phyloP scores from a whole-genome alignment of 148 eudicot species.

The Bassia scoparia region DNA sequence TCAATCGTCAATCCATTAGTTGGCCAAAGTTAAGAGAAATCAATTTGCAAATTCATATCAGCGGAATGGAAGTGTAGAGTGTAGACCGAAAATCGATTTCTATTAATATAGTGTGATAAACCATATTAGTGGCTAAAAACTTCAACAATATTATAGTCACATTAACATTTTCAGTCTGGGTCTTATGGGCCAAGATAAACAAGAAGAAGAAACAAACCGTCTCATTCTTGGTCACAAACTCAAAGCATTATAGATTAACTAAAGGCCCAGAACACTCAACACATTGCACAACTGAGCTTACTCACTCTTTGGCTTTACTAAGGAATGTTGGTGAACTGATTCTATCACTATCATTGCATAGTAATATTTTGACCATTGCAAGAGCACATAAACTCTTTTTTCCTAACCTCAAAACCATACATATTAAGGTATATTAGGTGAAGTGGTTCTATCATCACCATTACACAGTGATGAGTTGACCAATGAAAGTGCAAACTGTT shows the following conservation, averaged over 20 bases:
- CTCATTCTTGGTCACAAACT: neutral
- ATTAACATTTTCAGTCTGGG: neutral
- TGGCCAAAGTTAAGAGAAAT: neutral
- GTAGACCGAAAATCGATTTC: neutral
- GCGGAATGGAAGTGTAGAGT: neutral
- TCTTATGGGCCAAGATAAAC: neutral
- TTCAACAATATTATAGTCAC: neutral
- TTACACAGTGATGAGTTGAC: neutral
- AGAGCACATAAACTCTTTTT: neutral
- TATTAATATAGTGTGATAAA: neutral
- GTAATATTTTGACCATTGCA: too few species aligned
- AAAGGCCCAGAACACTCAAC: neutral
- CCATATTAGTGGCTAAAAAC: neutral
- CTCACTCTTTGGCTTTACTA: neutral
- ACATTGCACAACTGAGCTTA: conserved; percentile 1
- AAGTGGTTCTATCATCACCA: neutral
- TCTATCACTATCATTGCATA: too few species aligned
- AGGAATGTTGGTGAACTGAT: too few species aligned
- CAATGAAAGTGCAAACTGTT: neutral
- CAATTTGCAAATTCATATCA: neutral
- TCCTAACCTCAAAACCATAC: neutral
- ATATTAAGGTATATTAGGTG: neutral
- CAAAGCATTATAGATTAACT: neutral
- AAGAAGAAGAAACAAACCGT: neutral
- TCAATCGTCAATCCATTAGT: neutral